phyloP scores from a whole-genome alignment of 805 yeast genomes.

The Saturnispora mendoncae region DNA sequence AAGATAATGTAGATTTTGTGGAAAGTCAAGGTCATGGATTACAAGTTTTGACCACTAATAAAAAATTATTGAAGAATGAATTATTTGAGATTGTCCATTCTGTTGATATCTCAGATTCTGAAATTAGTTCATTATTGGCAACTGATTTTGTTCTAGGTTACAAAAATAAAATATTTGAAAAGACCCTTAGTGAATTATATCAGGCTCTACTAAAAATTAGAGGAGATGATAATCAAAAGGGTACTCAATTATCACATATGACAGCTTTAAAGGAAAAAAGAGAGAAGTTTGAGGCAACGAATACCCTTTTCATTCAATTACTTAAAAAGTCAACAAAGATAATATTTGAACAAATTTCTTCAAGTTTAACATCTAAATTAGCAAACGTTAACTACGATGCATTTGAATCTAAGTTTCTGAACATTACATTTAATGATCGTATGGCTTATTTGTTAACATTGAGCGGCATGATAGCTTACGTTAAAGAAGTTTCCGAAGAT shows the following conservation, averaged over 20 bases:
- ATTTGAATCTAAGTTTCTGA: conserved; percentile 12
- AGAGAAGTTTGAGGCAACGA: conserved; percentile 47
- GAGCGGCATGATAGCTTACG: conserved; percentile 44
- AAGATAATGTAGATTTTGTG: conserved; percentile 59
- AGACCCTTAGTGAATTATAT: conserved; percentile 44
- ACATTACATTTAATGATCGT: conserved; percentile 18
- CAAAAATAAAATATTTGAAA: conserved; percentile 40
- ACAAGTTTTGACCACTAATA: conserved; percentile 76
- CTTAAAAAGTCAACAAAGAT: conserved; percentile 29
- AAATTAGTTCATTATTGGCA: conserved; percentile 37
- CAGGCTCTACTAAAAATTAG: conserved; percentile 59
- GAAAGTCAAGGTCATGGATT: conserved; percentile 73
- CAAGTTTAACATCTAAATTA: conserved; percentile 26
- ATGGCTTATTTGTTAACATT: conserved; percentile 36
- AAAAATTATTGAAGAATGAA: conserved; percentile 64
- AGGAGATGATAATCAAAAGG: conserved; percentile 28
- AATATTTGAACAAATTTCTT: conserved; percentile 21
- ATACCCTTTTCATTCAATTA: conserved; percentile 39
- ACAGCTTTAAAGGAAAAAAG: conserved; percentile 62
- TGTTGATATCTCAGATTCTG: conserved; percentile 54
- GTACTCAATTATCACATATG: conserved; percentile 47
- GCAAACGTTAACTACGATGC: conserved; percentile 11
- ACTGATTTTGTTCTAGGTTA: conserved; percentile 42
- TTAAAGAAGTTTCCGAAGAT: conserved; percentile 45
- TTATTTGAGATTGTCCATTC: conserved; percentile 55